These are phyloP conservation scores for Entamoeba nuttalli DNA, from an alignment of 208 protist species.

Conservation along the genomic window DNA sequence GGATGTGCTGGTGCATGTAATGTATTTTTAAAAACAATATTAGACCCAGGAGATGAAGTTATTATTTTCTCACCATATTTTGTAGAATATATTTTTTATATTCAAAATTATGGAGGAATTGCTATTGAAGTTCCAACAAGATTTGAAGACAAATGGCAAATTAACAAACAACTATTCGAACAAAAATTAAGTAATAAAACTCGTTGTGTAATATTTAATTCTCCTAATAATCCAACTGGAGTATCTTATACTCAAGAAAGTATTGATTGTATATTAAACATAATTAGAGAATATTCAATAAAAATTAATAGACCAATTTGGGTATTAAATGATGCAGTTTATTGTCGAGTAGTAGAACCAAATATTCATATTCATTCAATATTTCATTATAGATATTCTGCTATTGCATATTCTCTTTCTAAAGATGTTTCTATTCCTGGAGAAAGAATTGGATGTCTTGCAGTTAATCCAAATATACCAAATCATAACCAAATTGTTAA, in stretches of 20 bases:
- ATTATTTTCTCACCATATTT: constrained; percentile 14
- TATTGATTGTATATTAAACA: background rate
- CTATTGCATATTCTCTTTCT: constrained; percentile 13
- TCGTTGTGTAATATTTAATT: constrained; percentile 16
- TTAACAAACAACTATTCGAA: background rate
- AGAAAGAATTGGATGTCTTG: constrained; percentile 13
- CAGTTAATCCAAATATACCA: background rate
- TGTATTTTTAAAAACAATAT: constrained; percentile 6
- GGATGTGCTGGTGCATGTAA: constrained; percentile 14
- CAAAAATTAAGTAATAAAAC: background rate
- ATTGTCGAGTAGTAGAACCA: background rate
- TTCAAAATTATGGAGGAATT: background rate
- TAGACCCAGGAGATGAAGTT: constrained; percentile 12
- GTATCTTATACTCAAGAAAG: constrained; percentile 8
- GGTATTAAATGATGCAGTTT: constrained; percentile 14
- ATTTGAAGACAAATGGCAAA: background rate
- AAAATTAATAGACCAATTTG: background rate
- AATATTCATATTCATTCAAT: background rate
- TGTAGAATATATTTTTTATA: constrained; percentile 16
- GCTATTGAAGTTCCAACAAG: background rate
- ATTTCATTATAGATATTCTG: constrained; percentile 9
- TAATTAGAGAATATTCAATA: background rate
- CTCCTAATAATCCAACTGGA: constrained; percentile 24
- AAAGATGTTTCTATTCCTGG: constrained; percentile 18
- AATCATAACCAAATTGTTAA: background rate